A percentile compares a stretch with the other conserved stretches of the same genome.
These are phyloP conservation scores for Hypoxylon sp. DNA, from an alignment of 2,329 filamentous ascomycete genomes.

Conservation along the genomic window DNA sequence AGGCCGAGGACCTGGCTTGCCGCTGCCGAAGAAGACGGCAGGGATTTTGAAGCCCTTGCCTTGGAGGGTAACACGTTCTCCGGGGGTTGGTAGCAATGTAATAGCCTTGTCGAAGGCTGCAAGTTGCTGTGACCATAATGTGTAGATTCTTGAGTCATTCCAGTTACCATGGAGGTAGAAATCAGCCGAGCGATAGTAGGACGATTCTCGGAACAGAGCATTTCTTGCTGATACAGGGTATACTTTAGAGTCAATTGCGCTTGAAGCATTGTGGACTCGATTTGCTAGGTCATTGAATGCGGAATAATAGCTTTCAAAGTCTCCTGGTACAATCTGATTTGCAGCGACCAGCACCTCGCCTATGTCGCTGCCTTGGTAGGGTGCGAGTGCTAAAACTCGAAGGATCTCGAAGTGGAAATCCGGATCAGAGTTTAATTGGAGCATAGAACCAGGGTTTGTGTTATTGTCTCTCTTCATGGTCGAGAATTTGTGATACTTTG, in stretches of 20 bases:
- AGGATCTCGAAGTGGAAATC: constrained; percentile 51
- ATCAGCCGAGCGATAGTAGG: constrained; percentile 57
- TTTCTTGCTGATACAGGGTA: constrained; percentile 51
- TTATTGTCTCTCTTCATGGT: constrained; percentile 30
- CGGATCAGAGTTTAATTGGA: constrained; percentile 45
- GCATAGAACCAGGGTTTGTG: constrained; percentile 38
- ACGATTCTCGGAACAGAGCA: constrained; percentile 54
- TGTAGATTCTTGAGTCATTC: constrained; percentile 54
- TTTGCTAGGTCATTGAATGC: constrained; percentile 48
- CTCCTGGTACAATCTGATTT: constrained; percentile 47
- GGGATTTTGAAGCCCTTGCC: constrained; percentile 49
- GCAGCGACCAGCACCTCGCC: constrained; percentile 52
- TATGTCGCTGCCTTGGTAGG: constrained; percentile 50
- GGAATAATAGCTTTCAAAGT: constrained; percentile 48
- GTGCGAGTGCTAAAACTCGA: constrained; percentile 40
- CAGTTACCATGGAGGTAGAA: constrained; percentile 57
- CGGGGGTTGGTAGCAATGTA: constrained; percentile 52
- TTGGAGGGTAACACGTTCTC: constrained; percentile 51
- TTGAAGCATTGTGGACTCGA: constrained; percentile 37
- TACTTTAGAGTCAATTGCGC: constrained; percentile 38
- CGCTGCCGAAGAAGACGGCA: constrained; percentile 42
- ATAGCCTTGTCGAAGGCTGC: constrained; percentile 53
- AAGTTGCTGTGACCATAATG: constrained; percentile 53
- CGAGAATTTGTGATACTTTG: neutral
- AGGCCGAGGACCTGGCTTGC: constrained; percentile 44